These are phyloP conservation scores for Apiotrichum siamense DNA, from an alignment of 1,284 basidiomycete species.

Conservation along the genomic window DNA sequence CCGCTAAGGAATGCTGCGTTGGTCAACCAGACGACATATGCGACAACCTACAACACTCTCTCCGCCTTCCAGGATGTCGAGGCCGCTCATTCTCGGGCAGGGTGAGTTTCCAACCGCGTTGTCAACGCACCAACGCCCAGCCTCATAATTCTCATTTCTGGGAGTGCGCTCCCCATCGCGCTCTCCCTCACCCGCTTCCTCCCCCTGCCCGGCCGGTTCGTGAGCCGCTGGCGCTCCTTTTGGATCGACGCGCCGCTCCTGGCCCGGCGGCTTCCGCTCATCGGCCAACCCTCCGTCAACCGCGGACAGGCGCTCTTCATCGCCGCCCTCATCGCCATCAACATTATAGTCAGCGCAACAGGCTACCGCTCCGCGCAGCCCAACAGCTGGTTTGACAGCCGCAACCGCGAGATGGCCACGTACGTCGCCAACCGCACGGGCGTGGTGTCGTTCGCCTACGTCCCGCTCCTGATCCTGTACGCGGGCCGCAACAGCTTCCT, in stretches of 20 bases:
- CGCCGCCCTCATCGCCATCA: not conserved
- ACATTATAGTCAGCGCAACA: not conserved
- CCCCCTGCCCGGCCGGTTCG: not conserved
- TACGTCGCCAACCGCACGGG: slow-evolving; percentile 27
- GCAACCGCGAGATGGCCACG: not conserved
- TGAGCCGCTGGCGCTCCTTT: not conserved
- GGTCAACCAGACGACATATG: too few relatives aligned
- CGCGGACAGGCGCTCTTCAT: not conserved
- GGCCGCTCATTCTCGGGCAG: too few relatives aligned
- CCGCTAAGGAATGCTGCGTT: too few relatives aligned
- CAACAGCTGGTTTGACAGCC: not conserved
- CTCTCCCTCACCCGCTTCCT: not conserved
- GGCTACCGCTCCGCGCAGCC: not conserved
- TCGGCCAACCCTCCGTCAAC: not conserved
- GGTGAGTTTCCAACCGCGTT: not conserved
- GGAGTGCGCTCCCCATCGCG: not conserved
- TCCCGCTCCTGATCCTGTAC: slow-evolving; percentile 23
- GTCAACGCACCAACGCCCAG: too few relatives aligned
- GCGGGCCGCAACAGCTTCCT: slow-evolving; percentile 32
- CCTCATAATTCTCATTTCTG: too few relatives aligned
- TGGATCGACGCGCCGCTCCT: not conserved
- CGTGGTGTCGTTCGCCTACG: slow-evolving; percentile 30
- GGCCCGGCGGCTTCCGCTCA: not conserved
- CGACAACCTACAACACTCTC: too few relatives aligned
- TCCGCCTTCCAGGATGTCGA: too few relatives aligned